phyloP scores from a whole-genome alignment of 2,329 filamentous ascomycete genomes.

The Nothophoma quercina region DNA sequence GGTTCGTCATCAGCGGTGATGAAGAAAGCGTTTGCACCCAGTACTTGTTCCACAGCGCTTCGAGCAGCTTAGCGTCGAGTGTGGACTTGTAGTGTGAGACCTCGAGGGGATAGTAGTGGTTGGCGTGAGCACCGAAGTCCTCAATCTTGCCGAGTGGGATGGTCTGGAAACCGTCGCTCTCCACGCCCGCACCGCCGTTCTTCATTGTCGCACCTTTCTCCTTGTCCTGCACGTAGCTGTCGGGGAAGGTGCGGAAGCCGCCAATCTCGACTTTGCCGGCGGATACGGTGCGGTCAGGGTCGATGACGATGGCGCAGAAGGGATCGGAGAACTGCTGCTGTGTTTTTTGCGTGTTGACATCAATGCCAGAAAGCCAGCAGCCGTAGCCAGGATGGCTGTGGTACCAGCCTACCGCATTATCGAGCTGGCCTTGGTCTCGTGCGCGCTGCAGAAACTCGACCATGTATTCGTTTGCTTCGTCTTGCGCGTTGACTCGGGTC shows the following conservation, averaged over 20 bases:
- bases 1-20: conserved; percentile 87
- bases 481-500: conserved; percentile 94
- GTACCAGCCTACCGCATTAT: conserved; percentile 98
- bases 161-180: conserved; percentile 71
- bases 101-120: conserved; percentile 88
- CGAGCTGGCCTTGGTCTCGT: conserved; percentile 77
- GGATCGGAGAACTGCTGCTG: conserved; percentile 89
- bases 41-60: conserved; percentile 97
- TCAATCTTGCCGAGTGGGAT: conserved; percentile 94
- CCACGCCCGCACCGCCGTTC: conserved; percentile 38
- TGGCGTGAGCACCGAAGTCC: conserved; percentile 93
- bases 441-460: conserved; percentile 81
- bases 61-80: conserved; percentile 84
- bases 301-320: conserved; percentile 94
- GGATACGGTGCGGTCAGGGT: conserved; percentile 93
- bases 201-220: conserved; percentile 47
- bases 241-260: conserved; percentile 90
- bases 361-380: conserved; percentile 97
- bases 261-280: conserved; percentile 97
- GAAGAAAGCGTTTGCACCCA: conserved; percentile 96
- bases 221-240: conserved; percentile 64
- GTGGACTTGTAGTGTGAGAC: conserved; percentile 95
- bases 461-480: conserved; percentile 97
- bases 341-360: conserved; percentile 84
- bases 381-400: conserved; percentile 97